Evolutionary conservation across 352 stramenopile genomes (phyloP).

Genomic region (Globisporangium orthogonon): DNA sequence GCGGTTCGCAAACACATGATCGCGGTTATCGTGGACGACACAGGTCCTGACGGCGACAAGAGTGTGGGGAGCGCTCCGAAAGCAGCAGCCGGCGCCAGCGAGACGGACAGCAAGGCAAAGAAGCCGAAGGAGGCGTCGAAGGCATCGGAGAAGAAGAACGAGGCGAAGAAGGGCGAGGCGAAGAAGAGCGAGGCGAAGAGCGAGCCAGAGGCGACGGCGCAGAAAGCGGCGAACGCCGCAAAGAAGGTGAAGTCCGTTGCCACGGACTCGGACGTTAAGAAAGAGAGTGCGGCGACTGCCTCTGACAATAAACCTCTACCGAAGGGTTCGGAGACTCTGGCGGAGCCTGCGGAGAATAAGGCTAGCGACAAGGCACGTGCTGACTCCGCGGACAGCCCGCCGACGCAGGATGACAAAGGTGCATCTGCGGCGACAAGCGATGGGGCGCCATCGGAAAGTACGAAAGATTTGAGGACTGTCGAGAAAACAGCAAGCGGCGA

Average conservation of each 20-base stretch:
- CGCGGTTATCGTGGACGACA: conserved; percentile 49
- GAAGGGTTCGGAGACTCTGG: neutral
- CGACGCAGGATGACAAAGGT: no score
- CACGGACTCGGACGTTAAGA: neutral
- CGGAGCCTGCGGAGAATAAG: neutral
- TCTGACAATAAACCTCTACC: neutral
- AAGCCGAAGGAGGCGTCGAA: conserved; percentile 11
- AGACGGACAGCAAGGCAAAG: conserved; percentile 41
- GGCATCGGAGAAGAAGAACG: conserved; percentile 2
- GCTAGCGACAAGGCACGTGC: no score
- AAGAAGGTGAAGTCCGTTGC: neutral
- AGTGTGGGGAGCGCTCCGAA: conserved; percentile 14
- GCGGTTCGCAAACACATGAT: conserved; percentile 79
- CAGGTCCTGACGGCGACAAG: conserved; percentile 11
- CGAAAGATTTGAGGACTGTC: no score
- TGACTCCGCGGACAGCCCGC: no score
- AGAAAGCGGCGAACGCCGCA: neutral
- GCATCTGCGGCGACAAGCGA: no score
- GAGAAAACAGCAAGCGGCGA: neutral
- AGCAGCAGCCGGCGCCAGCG: neutral
- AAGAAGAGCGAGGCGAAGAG: neutral
- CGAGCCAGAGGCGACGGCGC: neutral
- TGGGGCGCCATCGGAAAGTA: no score
- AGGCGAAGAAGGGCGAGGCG: conserved; percentile 7
- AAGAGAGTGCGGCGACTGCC: neutral